These are phyloP conservation scores for Daldinia grandis DNA, from an alignment of 495 filamentous ascomycete species.

Conservation along the genomic window DNA sequence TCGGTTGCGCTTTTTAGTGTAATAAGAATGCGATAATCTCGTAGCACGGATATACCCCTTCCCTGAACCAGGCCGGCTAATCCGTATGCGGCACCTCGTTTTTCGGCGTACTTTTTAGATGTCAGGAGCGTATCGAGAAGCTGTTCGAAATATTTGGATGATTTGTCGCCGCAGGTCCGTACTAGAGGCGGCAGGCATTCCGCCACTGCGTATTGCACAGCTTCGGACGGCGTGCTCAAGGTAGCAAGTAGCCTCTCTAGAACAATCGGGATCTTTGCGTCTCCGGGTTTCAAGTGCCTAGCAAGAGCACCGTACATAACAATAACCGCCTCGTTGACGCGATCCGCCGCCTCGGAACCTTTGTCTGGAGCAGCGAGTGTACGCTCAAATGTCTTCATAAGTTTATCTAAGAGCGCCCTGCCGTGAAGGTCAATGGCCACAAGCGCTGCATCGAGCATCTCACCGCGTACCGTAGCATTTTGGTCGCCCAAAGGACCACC, in stretches of 20 bases:
- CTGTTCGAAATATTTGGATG: constrained; percentile 79
- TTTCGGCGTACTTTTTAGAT: constrained; percentile 86
- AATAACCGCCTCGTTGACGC: constrained; percentile 95
- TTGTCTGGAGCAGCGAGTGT: constrained; percentile 84
- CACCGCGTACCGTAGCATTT: constrained; percentile 75
- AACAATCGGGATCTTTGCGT: constrained; percentile 83
- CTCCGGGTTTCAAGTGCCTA: constrained; percentile 82
- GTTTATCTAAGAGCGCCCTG: constrained; percentile 78
- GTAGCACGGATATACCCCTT: constrained; percentile 80
- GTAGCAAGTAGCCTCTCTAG: constrained; percentile 84
- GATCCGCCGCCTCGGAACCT: constrained; percentile 77
- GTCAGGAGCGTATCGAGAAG: constrained; percentile 80
- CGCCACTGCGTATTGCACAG: constrained; percentile 94
- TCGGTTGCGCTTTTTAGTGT: constrained; percentile 79
- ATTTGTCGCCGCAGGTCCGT: constrained; percentile 76
- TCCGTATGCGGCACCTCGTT: constrained; percentile 93
- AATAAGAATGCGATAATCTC: constrained; percentile 85
- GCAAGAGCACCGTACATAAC: constrained; percentile 95
- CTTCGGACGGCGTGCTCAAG: constrained; percentile 93
- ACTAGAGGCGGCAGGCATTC: constrained; percentile 92
- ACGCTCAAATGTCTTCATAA: constrained; percentile 90
- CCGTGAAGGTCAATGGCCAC: constrained; percentile 81
- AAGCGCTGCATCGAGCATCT: constrained; percentile 95
- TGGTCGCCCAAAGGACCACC: constrained; percentile 83
- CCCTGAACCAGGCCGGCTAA: constrained; percentile 90